Evolutionary conservation across 169 alveolate genomes (phyloP), one percentile per base, ranked within the genome.

Genomic region (Plasmodium malariae): DNA sequence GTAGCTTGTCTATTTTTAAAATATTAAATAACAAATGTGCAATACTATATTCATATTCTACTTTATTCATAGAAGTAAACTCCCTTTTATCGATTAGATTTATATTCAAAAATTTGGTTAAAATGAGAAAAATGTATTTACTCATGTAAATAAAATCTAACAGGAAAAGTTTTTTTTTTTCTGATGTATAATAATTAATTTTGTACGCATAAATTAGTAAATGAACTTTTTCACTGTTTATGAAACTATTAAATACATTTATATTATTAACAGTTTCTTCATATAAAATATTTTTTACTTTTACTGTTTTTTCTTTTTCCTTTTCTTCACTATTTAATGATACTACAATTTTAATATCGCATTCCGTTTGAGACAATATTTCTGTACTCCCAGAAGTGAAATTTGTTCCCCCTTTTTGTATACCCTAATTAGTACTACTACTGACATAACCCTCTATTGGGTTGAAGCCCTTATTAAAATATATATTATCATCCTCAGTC

Each of bases 51-150:
- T 55, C 60, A 26, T 37, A 73, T 57, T 73, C 63, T 32, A 55
- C 88, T 55, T 55, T 73, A 62, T 28, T 73, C 71, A 73, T 73
- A 37, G 54, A 59, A 57, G 21, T 37, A 48, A 32, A 24, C 48
- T 73, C 73, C 36, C 54, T 24, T 32, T 34, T 73, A 40, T 55
- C 72, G 4, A 73, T 19, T 26, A 73, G 37, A 43, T 37, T 55
- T 21, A 55, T 73, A 62, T 57, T 73, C 37, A 73, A 73, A 71
- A 73, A 73, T 73, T 73, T 73, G 11, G 73, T 34, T 34, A 73
- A 73, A 24, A 73, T 73, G 49, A 55, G 34, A 21, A 73, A 32
- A 37, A 55, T 73, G 45, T 73, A 73, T 73, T 73, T 73, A 57
- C 51, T 30, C 17, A 73, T 73, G 37, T 40, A 71, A 19, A 71